Conservation (phyloP, 306 rosid species). For the Medicago ruthenica region DNA sequence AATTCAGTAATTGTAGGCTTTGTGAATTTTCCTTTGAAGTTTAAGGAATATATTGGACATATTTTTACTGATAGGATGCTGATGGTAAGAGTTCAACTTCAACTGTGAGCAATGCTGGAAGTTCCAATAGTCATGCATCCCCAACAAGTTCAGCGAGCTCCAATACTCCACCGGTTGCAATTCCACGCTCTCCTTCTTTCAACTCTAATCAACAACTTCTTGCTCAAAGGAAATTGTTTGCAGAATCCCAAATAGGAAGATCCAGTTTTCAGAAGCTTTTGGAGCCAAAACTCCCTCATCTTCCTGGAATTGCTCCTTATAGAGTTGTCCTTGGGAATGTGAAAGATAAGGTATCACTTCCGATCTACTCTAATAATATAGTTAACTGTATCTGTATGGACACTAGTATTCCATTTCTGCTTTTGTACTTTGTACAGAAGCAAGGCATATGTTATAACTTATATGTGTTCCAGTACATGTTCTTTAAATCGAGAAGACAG, state of each 20-base stretch:
- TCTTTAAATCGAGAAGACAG: too few relatives aligned
- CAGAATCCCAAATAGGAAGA: slow-evolving; percentile 74
- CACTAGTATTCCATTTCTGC: slow-evolving; percentile 28
- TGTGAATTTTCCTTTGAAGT: slow-evolving; percentile 30
- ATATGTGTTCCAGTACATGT: too few relatives aligned
- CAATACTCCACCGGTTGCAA: too few relatives aligned
- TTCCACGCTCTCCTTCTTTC: slow-evolving; percentile 54
- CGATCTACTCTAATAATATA: slow-evolving; percentile 31
- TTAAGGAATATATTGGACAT: slow-evolving; percentile 17
- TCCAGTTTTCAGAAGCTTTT: slow-evolving; percentile 85
- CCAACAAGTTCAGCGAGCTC: slow-evolving; percentile 41
- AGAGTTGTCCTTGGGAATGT: slow-evolving; percentile 75
- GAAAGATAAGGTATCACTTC: slow-evolving; percentile 74
- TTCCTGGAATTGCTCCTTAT: slow-evolving; percentile 77
- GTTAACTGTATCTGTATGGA: slow-evolving; percentile 10
- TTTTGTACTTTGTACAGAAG: too few relatives aligned
- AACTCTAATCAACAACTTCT: slow-evolving; percentile 65
- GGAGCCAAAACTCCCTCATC: slow-evolving; percentile 73
- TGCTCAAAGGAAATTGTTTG: slow-evolving; percentile 65
- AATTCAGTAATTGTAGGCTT: slow-evolving; percentile 38
- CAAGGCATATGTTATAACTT: too few relatives aligned
- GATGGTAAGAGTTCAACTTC: slow-evolving; percentile 49
- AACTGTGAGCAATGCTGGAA: slow-evolving; percentile 37
- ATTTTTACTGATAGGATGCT: slow-evolving; percentile 40
- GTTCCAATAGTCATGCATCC: slow-evolving; percentile 30